These are phyloP conservation scores for Rhizophagus prolifer DNA, from an alignment of 192 early-diverging fungal species.

Conservation along the genomic window DNA sequence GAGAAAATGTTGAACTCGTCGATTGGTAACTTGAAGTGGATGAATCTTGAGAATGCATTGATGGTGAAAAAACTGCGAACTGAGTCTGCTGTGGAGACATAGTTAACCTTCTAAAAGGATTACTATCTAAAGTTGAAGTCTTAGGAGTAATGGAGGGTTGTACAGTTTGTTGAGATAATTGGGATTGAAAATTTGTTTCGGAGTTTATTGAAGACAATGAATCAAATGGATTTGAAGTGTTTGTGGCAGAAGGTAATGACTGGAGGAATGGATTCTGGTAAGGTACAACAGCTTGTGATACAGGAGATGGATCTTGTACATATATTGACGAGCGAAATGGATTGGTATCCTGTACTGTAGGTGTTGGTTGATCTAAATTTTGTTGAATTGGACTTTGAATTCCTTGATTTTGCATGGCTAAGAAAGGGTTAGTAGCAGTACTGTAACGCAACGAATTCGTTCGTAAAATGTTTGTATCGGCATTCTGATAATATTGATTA, in stretches of 20 bases:
- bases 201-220: background rate
- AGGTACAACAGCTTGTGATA: background rate
- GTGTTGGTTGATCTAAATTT: slow-evolving; percentile 22
- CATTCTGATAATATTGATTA: slow-evolving; percentile 34
- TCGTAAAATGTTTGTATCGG: background rate
- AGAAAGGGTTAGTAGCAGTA: slow-evolving; percentile 23
- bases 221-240: slow-evolving; percentile 3
- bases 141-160: background rate
- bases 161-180: background rate
- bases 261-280: slow-evolving; percentile 6
- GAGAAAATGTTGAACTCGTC: background rate
- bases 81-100: background rate
- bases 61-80: background rate
- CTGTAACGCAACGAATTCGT: slow-evolving; percentile 19
- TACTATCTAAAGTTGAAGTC: slow-evolving; percentile 12
- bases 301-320: background rate
- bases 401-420: slow-evolving; percentile 37
- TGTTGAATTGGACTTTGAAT: slow-evolving; percentile 36
- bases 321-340: slow-evolving; percentile 34
- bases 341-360: slow-evolving; percentile 38
- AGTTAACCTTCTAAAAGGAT: slow-evolving; percentile 28
- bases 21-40: background rate
- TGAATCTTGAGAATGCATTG: background rate
- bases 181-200: background rate
- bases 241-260: background rate